Conservation (phyloP, 495 filamentous ascomycete genomes). For the Penicillium paxilli region DNA sequence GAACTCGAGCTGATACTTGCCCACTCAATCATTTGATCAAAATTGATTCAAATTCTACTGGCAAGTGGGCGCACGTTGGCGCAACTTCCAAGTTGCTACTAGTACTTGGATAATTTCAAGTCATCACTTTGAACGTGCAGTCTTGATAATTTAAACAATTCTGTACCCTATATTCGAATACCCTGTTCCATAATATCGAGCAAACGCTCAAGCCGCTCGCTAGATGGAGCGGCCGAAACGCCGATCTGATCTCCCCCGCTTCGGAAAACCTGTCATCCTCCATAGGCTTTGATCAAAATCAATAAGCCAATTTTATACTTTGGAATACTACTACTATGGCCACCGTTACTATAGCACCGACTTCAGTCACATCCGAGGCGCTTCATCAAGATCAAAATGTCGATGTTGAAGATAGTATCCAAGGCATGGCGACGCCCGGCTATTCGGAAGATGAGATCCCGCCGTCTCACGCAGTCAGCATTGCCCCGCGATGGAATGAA, state of each 20-base stretch:
- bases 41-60: too few relatives aligned
- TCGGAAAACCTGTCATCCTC: neutral
- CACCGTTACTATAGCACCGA: neutral
- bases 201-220: neutral
- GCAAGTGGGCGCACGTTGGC: too few relatives aligned
- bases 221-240: neutral
- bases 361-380: neutral
- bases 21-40: too few relatives aligned
- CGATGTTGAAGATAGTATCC: neutral
- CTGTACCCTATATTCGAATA: neutral
- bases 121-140: too few relatives aligned
- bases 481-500: conserved; percentile 23
- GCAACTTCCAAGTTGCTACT: too few relatives aligned
- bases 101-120: too few relatives aligned
- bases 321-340: neutral
- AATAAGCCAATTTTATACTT: neutral
- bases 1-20: too few relatives aligned
- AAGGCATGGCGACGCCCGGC: neutral
- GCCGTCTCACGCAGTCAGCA: conserved; percentile 18
- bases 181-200: neutral
- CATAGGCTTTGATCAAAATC: neutral
- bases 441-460: neutral
- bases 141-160: too few relatives aligned
- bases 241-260: neutral
- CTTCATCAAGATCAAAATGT: neutral